These are phyloP conservation scores for Logfia minima DNA, from an alignment of 129 eudicot genomes.

Conservation along the genomic window DNA sequence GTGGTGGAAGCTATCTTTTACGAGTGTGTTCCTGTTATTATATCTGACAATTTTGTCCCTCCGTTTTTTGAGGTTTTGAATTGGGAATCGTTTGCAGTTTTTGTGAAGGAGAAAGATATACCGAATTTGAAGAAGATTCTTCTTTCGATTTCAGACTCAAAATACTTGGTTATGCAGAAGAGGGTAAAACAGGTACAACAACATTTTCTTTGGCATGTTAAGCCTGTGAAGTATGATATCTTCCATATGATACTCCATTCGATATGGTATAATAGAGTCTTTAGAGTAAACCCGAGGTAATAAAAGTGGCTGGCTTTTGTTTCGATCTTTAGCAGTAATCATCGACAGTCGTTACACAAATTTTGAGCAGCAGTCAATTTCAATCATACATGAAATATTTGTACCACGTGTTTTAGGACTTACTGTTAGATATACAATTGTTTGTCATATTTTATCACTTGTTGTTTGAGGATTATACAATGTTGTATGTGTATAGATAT, in stretches of 20 bases:
- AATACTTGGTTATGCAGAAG: conserved; percentile 55
- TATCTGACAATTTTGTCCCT: conserved; percentile 77
- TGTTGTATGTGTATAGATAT: background rate
- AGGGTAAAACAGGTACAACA: conserved; percentile 51
- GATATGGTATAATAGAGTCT: conserved; percentile 68
- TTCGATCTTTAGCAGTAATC: background rate
- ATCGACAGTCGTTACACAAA: background rate
- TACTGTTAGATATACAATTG: background rate
- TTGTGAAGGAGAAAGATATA: conserved; percentile 65
- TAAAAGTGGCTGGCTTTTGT: background rate
- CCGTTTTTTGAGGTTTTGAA: conserved; percentile 71
- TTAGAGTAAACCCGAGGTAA: conserved; percentile 34
- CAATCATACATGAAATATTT: background rate
- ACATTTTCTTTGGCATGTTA: conserved; percentile 67
- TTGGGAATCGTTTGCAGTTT: conserved; percentile 76
- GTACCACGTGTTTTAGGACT: background rate
- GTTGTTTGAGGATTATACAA: background rate
- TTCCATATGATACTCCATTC: conserved; percentile 77
- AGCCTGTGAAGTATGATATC: conserved; percentile 61
- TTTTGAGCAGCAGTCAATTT: background rate
- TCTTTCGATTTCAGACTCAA: conserved; percentile 45
- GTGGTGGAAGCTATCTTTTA: conserved; percentile 75
- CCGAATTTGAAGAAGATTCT: conserved; percentile 65
- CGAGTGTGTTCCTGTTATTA: conserved; percentile 76
- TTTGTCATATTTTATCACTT: background rate